Conservation (phyloP, 805 yeast genomes). For the Candida ipomoeae region DNA sequence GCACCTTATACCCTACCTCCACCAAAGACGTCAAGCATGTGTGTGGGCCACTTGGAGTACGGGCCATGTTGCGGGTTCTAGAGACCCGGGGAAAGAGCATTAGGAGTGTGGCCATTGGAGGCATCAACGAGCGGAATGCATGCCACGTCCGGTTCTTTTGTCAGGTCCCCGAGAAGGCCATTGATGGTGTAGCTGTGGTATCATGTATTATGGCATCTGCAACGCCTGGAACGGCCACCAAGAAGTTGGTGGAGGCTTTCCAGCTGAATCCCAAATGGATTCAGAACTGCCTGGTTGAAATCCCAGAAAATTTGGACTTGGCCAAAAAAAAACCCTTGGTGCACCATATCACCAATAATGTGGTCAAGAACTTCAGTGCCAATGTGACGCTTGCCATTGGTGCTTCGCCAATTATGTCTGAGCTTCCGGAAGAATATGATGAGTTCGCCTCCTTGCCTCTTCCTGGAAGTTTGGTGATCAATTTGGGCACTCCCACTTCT, state of each 20-base stretch:
- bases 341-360: constrained; percentile 84
- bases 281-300: not conserved
- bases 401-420: constrained; percentile 88
- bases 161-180: constrained; percentile 38
- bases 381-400: constrained; percentile 81
- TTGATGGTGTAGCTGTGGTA: constrained; percentile 88
- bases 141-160: constrained; percentile 53
- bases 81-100: constrained; percentile 30
- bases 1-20: constrained; percentile 68
- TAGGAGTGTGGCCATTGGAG: constrained; percentile 76
- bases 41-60: constrained; percentile 63
- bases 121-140: constrained; percentile 62
- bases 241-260: constrained; percentile 27
- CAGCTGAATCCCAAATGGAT: constrained; percentile 19
- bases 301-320: not conserved
- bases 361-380: constrained; percentile 86
- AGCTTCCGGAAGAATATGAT: constrained; percentile 58
- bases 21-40: constrained; percentile 54
- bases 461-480: constrained; percentile 55
- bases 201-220: constrained; percentile 72
- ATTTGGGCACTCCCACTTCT: constrained; percentile 68
- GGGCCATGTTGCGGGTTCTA: constrained; percentile 48
- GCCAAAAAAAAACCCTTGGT: constrained; percentile 51
- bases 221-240: constrained; percentile 52
- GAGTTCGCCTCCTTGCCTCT: constrained; percentile 56